A percentile compares a stretch with the other conserved stretches of the same genome.
These are phyloP conservation scores for Cryptococcus sp. DNA, from an alignment of 1,284 basidiomycete species.

Conservation along the genomic window DNA sequence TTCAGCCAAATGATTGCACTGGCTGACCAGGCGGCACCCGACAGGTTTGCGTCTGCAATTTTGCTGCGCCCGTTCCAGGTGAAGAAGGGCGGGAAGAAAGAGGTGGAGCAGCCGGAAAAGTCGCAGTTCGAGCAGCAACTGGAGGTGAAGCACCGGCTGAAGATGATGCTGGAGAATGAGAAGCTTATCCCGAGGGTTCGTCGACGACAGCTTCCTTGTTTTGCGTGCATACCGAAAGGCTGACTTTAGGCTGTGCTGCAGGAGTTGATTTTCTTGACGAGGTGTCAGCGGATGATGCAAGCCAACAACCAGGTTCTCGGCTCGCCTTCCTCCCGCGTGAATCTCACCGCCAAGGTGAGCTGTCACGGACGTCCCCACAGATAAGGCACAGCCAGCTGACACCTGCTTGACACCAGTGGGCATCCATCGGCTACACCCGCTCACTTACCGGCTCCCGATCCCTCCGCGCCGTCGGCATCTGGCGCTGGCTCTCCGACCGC, in stretches of 20 bases:
- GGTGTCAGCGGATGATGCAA: conserved; percentile 70
- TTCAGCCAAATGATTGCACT: neutral
- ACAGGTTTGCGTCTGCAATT: conserved; percentile 49
- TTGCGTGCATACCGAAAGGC: neutral
- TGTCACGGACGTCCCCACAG: conserved; percentile 31
- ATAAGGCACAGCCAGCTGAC: neutral
- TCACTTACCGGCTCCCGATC: conserved; percentile 57
- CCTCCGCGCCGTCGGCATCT: conserved; percentile 38
- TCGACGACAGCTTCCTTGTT: neutral
- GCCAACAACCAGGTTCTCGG: conserved; percentile 62
- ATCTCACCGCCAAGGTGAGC: conserved; percentile 64
- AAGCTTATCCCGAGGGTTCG: conserved; percentile 51
- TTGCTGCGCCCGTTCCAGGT: conserved; percentile 47
- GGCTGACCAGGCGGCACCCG: neutral
- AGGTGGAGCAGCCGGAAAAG: conserved; percentile 25
- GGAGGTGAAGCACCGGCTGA: conserved; percentile 52
- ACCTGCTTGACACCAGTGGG: conserved; percentile 41
- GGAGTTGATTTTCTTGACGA: conserved; percentile 74
- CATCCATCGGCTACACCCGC: conserved; percentile 50
- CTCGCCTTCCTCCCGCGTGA: conserved; percentile 80
- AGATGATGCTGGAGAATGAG: conserved; percentile 54
- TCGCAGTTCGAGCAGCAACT: conserved; percentile 51
- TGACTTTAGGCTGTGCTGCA: conserved; percentile 56
- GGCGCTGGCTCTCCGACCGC: conserved; percentile 45
- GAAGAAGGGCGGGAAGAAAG: conserved; percentile 13